These are phyloP conservation scores for Capniomyces stellatus DNA, from an alignment of 371 early-diverging fungal genomes.

Conservation along the genomic window DNA sequence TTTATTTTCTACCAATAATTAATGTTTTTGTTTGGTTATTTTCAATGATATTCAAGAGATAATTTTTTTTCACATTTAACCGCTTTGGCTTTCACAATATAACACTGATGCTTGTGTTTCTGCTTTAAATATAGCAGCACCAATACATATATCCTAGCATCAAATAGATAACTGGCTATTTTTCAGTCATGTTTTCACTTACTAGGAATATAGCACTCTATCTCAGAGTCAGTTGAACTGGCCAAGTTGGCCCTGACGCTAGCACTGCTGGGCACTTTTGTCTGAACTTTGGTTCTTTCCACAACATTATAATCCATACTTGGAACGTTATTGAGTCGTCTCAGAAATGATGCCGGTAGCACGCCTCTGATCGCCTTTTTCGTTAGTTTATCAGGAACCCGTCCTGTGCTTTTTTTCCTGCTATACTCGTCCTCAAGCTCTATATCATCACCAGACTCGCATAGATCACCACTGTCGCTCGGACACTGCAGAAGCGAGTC, in stretches of 20 bases:
- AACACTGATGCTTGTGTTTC: too few species aligned
- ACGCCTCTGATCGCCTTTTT: slow-evolving; percentile 6
- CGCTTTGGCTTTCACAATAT: too few species aligned
- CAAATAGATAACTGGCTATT: too few species aligned
- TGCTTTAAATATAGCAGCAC: too few species aligned
- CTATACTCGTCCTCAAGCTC: background rate
- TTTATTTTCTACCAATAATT: background rate
- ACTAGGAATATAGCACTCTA: too few species aligned
- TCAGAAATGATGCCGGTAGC: slow-evolving; percentile 4
- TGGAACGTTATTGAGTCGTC: background rate
- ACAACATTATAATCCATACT: background rate
- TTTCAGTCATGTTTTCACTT: too few species aligned
- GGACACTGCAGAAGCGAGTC: background rate
- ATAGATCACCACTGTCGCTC: too few species aligned
- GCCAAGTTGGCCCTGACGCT: background rate
- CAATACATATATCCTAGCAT: too few species aligned
- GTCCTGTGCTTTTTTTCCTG: background rate
- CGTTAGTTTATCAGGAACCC: background rate
- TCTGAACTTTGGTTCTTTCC: too few species aligned
- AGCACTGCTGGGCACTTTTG: too few species aligned
- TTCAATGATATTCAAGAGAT: too few species aligned
- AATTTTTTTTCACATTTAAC: too few species aligned
- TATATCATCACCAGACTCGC: background rate
- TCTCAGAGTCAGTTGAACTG: background rate
- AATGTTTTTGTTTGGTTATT: background rate